These are phyloP conservation scores for Warburgia ugandensis DNA, from an alignment of 164 flowering plant species.

Conservation along the genomic window DNA sequence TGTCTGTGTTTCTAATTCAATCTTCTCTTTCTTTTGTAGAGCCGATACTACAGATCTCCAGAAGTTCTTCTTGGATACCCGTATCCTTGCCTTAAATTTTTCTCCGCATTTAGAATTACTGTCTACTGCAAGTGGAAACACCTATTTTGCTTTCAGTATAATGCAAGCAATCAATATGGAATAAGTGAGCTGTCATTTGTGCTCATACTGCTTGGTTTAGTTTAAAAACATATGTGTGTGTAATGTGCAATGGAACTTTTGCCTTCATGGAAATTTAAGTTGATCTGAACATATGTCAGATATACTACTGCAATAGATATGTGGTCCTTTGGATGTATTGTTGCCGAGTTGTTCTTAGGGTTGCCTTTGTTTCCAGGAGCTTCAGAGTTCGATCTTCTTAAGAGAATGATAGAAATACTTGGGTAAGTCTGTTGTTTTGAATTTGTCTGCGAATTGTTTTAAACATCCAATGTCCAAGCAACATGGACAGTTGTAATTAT, in stretches of 20 bases:
- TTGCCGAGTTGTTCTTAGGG: conserved; percentile 92
- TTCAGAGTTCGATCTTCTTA: conserved; percentile 93
- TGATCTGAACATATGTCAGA: conserved; percentile 54
- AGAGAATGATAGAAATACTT: conserved; percentile 73
- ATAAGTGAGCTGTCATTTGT: too few species aligned
- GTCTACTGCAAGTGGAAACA: background rate
- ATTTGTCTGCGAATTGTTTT: background rate
- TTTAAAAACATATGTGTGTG: too few species aligned
- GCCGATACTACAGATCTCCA: conserved; percentile 97
- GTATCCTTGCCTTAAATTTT: conserved; percentile 56
- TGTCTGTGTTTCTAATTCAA: background rate
- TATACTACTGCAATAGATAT: conserved; percentile 96
- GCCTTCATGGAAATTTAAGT: too few species aligned
- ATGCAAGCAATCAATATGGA: too few species aligned
- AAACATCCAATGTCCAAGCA: background rate
- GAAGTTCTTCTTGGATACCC: conserved; percentile 98
- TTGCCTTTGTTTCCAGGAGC: conserved; percentile 96
- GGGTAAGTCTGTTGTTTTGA: conserved; percentile 49
- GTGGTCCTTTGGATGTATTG: conserved; percentile 99
- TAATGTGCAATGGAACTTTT: too few species aligned
- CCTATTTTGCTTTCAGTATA: too few species aligned
- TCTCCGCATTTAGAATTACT: background rate
- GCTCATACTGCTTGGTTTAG: too few species aligned
- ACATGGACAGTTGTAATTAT: too few species aligned
- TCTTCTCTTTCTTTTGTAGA: conserved; percentile 48